Percentiles rank a stretch among this genome's conserved stretches.
These are phyloP conservation scores for Trichoderma arundinaceum DNA, from an alignment of 2,329 filamentous ascomycete genomes.

Conservation along the genomic window DNA sequence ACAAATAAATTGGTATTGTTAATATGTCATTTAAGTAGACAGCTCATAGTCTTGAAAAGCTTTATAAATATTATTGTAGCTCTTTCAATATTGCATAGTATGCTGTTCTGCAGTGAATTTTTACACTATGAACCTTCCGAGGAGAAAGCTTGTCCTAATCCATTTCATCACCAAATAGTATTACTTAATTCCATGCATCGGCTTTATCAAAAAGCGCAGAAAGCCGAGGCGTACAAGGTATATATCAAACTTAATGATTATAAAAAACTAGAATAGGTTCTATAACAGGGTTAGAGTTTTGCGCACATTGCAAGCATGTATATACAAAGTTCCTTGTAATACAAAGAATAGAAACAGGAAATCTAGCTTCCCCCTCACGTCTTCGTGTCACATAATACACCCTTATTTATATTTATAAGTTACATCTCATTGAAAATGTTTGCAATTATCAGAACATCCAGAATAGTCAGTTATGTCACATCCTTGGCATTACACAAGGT, in stretches of 20 bases:
- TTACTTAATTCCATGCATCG: background rate
- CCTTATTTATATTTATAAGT: background rate
- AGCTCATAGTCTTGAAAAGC: too few species aligned
- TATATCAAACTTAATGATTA: background rate
- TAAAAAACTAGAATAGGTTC: background rate
- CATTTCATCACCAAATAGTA: background rate
- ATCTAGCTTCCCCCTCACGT: background rate
- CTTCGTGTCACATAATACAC: background rate
- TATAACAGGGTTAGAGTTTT: background rate
- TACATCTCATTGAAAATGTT: background rate
- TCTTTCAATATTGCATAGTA: too few species aligned
- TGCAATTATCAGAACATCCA: background rate
- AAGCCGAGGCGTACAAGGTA: background rate
- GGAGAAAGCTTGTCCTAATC: background rate
- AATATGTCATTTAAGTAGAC: too few species aligned
- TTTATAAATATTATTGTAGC: too few species aligned
- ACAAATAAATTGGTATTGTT: too few species aligned
- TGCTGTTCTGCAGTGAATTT: too few species aligned
- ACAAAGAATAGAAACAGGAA: background rate
- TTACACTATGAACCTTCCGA: too few species aligned
- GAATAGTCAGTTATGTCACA: slow-evolving; percentile 6
- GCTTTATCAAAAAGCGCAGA: background rate
- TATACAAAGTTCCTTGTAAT: background rate
- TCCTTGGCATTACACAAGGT: background rate
- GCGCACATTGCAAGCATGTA: background rate